A percentile compares a stretch with the other conserved stretches of the same genome.
Conservation (phyloP, 352 stramenopile species). For the Pythium grandisporangium region DNA sequence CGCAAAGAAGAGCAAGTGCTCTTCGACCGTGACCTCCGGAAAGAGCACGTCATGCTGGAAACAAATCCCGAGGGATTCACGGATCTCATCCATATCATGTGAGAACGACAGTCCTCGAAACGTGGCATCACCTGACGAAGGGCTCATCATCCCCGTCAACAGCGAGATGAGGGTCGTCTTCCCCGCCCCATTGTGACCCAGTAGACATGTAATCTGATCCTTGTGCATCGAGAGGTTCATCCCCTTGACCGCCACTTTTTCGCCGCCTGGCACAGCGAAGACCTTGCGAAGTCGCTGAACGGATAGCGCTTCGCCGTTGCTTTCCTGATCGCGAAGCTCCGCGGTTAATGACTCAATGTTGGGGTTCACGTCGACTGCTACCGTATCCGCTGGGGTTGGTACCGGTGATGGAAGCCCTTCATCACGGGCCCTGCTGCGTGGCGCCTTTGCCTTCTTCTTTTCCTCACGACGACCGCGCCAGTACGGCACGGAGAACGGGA, state of each 20-base stretch:
- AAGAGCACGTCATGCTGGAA: constrained; percentile 86
- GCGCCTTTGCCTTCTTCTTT: too few relatives aligned
- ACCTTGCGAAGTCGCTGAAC: too few relatives aligned
- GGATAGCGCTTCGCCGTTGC: too few relatives aligned
- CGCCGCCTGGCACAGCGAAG: constrained; percentile 71
- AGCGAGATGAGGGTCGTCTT: constrained; percentile 91
- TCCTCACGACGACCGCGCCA: too few relatives aligned
- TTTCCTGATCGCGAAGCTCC: too few relatives aligned
- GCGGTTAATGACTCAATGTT: too few relatives aligned
- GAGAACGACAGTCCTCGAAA: constrained; percentile 75
- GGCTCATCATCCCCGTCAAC: constrained; percentile 84
- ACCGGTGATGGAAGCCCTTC: too few relatives aligned
- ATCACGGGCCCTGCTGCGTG: too few relatives aligned
- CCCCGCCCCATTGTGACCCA: constrained; percentile 91
- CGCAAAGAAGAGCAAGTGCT: constrained; percentile 68
- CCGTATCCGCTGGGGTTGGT: too few relatives aligned
- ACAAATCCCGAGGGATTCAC: constrained; percentile 69
- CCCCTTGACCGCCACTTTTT: constrained; percentile 76
- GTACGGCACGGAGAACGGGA: too few relatives aligned
- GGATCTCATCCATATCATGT: constrained; percentile 71
- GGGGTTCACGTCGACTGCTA: too few relatives aligned
- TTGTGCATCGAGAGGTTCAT: constrained; percentile 88
- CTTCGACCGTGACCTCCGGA: constrained; percentile 63
- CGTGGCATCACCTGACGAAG: constrained; percentile 45
- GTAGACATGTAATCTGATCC: constrained; percentile 87